phyloP scores from a whole-genome alignment of 1,139 yeast species.

The Yueomyces sp. region DNA sequence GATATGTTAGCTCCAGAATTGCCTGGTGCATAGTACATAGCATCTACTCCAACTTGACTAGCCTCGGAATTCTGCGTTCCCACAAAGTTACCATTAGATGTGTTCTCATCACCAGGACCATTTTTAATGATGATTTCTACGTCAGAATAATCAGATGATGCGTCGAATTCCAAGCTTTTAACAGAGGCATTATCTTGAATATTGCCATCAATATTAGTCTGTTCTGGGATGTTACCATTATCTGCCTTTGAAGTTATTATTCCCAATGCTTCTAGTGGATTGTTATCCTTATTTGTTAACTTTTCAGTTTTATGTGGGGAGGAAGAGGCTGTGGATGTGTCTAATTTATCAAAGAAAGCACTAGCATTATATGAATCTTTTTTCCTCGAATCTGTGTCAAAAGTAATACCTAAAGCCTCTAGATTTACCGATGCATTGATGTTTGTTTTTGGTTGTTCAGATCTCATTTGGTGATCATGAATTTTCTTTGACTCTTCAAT shows the following conservation, averaged over 20 bases:
- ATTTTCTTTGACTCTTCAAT: conserved; percentile 15
- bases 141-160: conserved; percentile 7
- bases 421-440: conserved; percentile 4
- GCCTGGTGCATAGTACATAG: not conserved
- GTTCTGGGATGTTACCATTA: not conserved
- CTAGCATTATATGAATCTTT: not conserved
- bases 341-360: not conserved
- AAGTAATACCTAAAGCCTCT: conserved; percentile 16
- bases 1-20: not conserved
- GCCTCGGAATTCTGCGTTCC: not conserved
- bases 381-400: conserved; percentile 4
- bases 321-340: not conserved
- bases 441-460: not conserved
- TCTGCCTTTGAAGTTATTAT: not conserved
- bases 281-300: conserved; percentile 3
- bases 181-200: not conserved
- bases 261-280: not conserved
- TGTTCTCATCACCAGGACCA: conserved; percentile 1
- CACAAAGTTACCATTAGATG: not conserved
- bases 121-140: conserved; percentile 15
- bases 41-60: conserved; percentile 1
- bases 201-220: conserved; percentile 1
- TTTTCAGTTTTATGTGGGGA: conserved; percentile 1
- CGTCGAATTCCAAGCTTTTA: conserved; percentile 2
- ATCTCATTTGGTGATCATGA: conserved; percentile 4